Percentiles rank a stretch among this genome's conserved stretches.
Conservation (phyloP, 2,329 filamentous ascomycete species). For the Delphinella strobiligena region DNA sequence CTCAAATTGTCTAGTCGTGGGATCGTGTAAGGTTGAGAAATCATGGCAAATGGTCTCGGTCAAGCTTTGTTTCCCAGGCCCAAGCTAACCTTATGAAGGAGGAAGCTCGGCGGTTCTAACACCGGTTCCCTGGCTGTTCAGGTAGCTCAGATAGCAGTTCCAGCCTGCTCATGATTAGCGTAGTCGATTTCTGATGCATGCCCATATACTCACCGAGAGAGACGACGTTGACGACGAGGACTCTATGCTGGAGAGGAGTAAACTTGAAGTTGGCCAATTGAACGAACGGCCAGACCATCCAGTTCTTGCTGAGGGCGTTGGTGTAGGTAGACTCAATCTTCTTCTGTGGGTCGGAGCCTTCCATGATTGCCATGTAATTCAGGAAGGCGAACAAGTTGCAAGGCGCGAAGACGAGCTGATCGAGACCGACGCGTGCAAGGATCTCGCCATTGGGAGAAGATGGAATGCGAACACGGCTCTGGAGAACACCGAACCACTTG, state of each 20-base stretch:
- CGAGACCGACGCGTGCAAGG: conserved; percentile 62
- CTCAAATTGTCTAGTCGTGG: no score
- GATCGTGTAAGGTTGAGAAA: no score
- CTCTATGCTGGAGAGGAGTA: conserved; percentile 68
- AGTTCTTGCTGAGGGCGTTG: conserved; percentile 67
- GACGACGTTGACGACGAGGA: conserved; percentile 77
- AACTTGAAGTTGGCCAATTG: conserved; percentile 82
- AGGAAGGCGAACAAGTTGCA: conserved; percentile 73
- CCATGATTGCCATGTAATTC: conserved; percentile 57
- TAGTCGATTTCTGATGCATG: no score
- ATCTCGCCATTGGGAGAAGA: conserved; percentile 57
- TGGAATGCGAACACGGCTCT: conserved; percentile 51
- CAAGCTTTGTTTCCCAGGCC: background rate
- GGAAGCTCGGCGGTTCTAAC: conserved; percentile 9
- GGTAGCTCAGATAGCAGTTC: conserved; percentile 47
- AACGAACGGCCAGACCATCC: conserved; percentile 76
- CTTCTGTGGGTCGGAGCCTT: conserved; percentile 42
- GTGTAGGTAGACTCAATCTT: conserved; percentile 62
- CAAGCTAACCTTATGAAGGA: conserved; percentile 7
- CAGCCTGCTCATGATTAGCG: conserved; percentile 31
- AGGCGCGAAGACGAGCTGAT: conserved; percentile 79
- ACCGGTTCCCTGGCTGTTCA: conserved; percentile 33
- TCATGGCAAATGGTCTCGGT: no score
- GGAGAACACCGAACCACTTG: conserved; percentile 74
- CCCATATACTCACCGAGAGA: conserved; percentile 52